Evolutionary conservation across 1,284 basidiomycete species (phyloP).

Genomic region (Sphaerobolus stellatus): DNA sequence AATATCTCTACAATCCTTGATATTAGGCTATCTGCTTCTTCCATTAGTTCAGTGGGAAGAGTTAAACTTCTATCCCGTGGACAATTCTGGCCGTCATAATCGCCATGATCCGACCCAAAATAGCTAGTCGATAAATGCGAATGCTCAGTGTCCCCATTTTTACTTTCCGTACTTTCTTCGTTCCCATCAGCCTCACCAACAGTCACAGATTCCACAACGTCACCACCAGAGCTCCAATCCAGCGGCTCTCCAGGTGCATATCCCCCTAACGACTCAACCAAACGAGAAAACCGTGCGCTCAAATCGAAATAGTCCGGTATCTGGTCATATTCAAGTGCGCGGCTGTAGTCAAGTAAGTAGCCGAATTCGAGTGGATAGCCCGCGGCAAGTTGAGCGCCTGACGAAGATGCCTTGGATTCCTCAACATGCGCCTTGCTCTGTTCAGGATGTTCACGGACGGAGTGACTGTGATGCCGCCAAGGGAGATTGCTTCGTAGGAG

Average conservation of each 20-base stretch:
- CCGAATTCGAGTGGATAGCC: background rate
- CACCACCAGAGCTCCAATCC: background rate
- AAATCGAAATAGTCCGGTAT: background rate
- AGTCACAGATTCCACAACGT: background rate
- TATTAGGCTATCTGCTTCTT: background rate
- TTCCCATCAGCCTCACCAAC: background rate
- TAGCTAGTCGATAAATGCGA: background rate
- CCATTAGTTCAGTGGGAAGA: background rate
- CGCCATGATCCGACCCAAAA: background rate
- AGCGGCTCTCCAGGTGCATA: background rate
- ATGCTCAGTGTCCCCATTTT: background rate
- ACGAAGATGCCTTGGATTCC: background rate
- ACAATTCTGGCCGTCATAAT: background rate
- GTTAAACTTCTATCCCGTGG: background rate
- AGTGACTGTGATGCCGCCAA: slow-evolving; percentile 28
- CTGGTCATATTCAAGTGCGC: background rate
- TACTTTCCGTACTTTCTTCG: background rate
- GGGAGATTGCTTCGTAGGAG: slow-evolving; percentile 52
- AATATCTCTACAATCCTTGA: background rate
- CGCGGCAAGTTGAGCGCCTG: background rate
- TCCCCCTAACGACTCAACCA: background rate
- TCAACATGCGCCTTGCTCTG: background rate
- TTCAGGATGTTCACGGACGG: background rate
- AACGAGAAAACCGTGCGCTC: background rate
- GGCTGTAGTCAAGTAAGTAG: background rate